Base-by-base conservation (phyloP, 1,284 basidiomycete species). In the Ceratobasidium sp. region DNA sequence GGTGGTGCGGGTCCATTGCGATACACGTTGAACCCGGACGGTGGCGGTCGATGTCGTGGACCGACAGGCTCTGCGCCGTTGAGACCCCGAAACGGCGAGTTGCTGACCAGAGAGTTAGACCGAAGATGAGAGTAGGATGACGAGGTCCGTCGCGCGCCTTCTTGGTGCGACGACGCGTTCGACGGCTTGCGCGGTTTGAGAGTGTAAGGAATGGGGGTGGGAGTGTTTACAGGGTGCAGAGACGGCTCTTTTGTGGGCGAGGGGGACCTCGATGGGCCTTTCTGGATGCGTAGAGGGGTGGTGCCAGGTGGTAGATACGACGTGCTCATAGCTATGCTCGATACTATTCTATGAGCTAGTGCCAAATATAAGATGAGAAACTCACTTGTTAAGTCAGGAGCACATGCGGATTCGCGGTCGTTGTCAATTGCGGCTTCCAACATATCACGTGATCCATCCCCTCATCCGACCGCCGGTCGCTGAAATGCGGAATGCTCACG, bases 91-190 rank as follows among this genome's bases (percentile, higher is more conserved):
- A 98, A 98, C 8, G 94, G 94, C 11, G 94, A 96, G 80, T 95
- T 95, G 62, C 92, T 91, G 29, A 97, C 95, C 73, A 96, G 90
- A 80, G 92, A 91, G 83, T 93, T 95, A 78, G 86, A 91, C 79
- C 89, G 89, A 79, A 96, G 88, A 83, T 94, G 93, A 81, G 90
- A 93, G 86, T 93, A 96, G 81, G 92, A 94, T 68, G 90, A 91
- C 22, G 92, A 95, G 2, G 91, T 90, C 66, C 95, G 88, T 68
- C 95, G 57, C 29, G 59, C 56, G 43, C 57, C 70, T 40, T 73
- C 70, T 5, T 61, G 70, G 89, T 68, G 91, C 90, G 19, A 79
- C 43, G 70, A 73, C 43, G 56, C 59, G 49, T 73, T 73, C 25
- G 70, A 73, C 0, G 70, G 56, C n/a, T 73, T 73, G 32, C 70